Evolutionary conservation across 2,329 filamentous ascomycete genomes (phyloP), one percentile per base, ranked within the genome.

Genomic region (Paecilomyces sp.): DNA sequence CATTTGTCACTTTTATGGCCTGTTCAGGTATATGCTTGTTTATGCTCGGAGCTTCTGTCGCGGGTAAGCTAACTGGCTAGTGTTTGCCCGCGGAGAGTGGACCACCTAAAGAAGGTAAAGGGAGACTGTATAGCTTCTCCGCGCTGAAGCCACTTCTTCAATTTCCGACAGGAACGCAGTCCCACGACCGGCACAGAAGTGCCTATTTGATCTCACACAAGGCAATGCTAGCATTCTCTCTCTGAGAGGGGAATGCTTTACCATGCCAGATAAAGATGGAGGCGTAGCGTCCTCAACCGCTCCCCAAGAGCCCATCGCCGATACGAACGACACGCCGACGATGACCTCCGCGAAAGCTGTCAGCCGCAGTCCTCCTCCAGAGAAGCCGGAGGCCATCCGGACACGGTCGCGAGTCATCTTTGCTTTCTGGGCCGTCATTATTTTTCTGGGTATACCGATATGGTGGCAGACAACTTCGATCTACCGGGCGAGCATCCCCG

Each of bases 381-480:
- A 97, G 78, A 88, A 85, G 64, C 77, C 83, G 22, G 82, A 88
- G 65, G 86, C 88, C 63, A 80, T 88, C 57, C 85, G 84, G 70
- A 85, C 88, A 60, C 88, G 94, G 58, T 85, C 85, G 55, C 81
- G 82, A 63, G 88, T 97, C 56, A 87, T 99, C 63, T 74, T 90
- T 62, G 93, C 93, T 8, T 97, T 97, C 75, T 99, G 94, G 94
- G 79, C 86, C 4, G 86, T 97, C 41, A 90, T 96, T 6, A 72
- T 96, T 6, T 83, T 88, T 31, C 77, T 99, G 5, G 94, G 94
- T 2, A 74, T 99, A 65, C 94, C 94, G 60, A 88, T 96, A 83
- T 99, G 94, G 94, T 95, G 91, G 87, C 87, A 87, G 74, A 97
- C 94, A 0, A 99, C 94, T 3, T 89, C 90, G 0, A 96, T 97